Evolutionary conservation across 495 filamentous ascomycete genomes (phyloP), one percentile per base, ranked within the genome.

Genomic region (Tuber microsphaerosporum): DNA sequence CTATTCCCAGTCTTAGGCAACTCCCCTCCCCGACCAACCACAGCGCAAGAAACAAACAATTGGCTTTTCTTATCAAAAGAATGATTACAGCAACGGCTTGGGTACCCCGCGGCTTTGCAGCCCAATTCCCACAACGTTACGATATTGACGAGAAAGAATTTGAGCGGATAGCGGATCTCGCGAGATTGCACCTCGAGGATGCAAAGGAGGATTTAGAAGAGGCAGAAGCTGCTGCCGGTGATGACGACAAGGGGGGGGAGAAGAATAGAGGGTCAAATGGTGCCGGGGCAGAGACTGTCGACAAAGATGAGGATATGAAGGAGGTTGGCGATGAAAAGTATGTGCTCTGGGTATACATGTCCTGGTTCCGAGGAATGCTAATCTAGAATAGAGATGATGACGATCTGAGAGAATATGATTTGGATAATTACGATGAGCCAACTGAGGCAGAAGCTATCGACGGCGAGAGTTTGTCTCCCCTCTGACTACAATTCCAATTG

Each of bases 71-170:
- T 34, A 26, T 31, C 26, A 16, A 6, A 46, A 22, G 72, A 70
- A 98, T 97, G 94, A 97, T 99, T 74, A 98, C 96, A 34, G 92
- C 93, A 48, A 92, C 94, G 1, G 84, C 91, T 7, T 99, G 95
- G 95, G 94, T 98, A 80, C 93, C 93, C 75, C 92, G 94, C 26
- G 96, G 96, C 68, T 93, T 94, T 84, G 93, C 96, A 45, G 94
- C 95, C 71, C 91, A 91, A 75, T 97, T 97, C 80, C 95, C 95
- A 1, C 90, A 88, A 7, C 95, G 93, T 85, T 95, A 95, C 83
- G 90, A 92, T 45, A 93, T 98, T 79, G 91, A 97, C 83, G 95
- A 99, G 84, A 90, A 91, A 75, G 95, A 99, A 82, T 95, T 94
- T 84, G 88, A 90, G 77, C 90, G 95, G 78, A 98, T 99, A 84